Base-by-base conservation (phyloP, 2,329 filamentous ascomycete species). In the Scedosporium dehoogii region DNA sequence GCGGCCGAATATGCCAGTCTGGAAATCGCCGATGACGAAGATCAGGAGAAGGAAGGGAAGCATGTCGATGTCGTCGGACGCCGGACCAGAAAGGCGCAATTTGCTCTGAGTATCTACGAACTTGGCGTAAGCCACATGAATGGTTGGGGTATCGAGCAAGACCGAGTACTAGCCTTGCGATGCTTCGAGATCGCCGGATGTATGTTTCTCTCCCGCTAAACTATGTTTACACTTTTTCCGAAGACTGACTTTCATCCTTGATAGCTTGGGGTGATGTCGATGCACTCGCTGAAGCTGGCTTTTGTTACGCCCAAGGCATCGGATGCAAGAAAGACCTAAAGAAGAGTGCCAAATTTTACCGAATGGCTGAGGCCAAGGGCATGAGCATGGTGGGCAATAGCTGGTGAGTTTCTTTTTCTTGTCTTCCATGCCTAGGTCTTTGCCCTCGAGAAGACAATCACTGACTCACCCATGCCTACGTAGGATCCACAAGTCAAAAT, bases 331-430 rank as follows among this genome's bases (percentile, higher is more conserved):
- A 97, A 76, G 90, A 97, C 71, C 79, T 97, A 71, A 97, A 92
- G 79, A 97, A 92, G 77, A 93, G 91, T 59, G 93, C 94, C 64
- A 89, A 85, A 65, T 91, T 94, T 70, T 97, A 97, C 73, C 87
- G 94, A 23, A 82, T 88, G 78, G 94, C 94, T 5, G 94, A 96
- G 73, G 86, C 88, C 25, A 94, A 94, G 75, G 94, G 94, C 6
- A 92, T 97, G 81, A 96, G 86, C 74, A 97, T 97, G 92, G 89
- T 96, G 63, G 94, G 94, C 62, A 97, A 97, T 73, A 97, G 92
- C 79, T 99, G 94, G 93, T 96, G 81, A 72, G 90, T 58, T 4
- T 23, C 18, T 25, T n/a, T n/a, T 6, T 6, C 27, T 6, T 29
- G 27, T 29, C 27, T 29, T 29, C 27, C 27, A 6, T 29, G 27